Evolutionary conservation across 208 protist genomes (phyloP).

Genomic region (Leptomonas pyrrhocoris): DNA sequence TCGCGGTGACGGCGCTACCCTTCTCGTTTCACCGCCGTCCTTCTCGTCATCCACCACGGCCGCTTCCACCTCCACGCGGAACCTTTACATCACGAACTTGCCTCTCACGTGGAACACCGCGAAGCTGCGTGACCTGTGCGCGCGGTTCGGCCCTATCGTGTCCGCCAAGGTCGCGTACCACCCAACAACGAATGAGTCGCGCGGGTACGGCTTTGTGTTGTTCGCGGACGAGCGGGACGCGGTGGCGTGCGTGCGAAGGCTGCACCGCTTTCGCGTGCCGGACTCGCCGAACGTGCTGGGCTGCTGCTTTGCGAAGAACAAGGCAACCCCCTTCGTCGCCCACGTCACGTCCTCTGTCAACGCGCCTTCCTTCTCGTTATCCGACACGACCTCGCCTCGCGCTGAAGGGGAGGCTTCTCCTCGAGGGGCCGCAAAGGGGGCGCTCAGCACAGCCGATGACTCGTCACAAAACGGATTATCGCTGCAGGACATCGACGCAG

Average conservation of each 20-base stretch:
- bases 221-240: slow-evolving; percentile 52
- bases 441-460: no score
- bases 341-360: slow-evolving; percentile 7
- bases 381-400: background rate
- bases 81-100: slow-evolving; percentile 71
- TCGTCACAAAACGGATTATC: no score
- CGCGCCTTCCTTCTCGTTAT: background rate
- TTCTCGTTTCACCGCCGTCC: background rate
- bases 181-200: slow-evolving; percentile 46
- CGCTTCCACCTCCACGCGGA: slow-evolving; percentile 27
- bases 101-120: slow-evolving; percentile 69
- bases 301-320: slow-evolving; percentile 65
- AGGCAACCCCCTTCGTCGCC: slow-evolving; percentile 59
- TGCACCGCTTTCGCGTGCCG: slow-evolving; percentile 27
- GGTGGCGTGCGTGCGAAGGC: slow-evolving; percentile 37
- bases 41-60: slow-evolving; percentile 5
- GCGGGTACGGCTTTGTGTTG: slow-evolving; percentile 75
- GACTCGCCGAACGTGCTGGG: slow-evolving; percentile 32
- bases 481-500: background rate
- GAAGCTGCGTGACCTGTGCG: slow-evolving; percentile 55
- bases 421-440: no score
- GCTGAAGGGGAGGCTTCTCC: no score
- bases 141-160: slow-evolving; percentile 51
- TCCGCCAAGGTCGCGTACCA: slow-evolving; percentile 67
- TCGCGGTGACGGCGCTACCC: no score